phyloP scores from a whole-genome alignment of 2,329 filamentous ascomycete genomes.

The Colletotrichum tabaci region DNA sequence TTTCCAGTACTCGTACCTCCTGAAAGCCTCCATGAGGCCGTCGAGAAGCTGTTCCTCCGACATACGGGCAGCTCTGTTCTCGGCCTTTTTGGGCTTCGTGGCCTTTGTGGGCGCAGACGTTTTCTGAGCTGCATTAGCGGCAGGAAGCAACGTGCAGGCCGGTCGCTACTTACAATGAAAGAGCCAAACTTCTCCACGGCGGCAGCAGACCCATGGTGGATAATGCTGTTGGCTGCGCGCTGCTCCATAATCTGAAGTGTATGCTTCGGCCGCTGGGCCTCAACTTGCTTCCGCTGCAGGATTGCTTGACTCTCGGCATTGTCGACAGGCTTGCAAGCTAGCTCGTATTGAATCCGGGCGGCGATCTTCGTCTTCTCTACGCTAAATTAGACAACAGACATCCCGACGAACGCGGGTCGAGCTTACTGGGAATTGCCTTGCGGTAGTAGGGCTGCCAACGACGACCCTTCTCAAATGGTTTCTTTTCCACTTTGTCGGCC shows the following conservation, averaged over 20 bases:
- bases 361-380: slow-evolving; percentile 84
- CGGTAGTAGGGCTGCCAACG: slow-evolving; percentile 74
- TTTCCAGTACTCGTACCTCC: slow-evolving; percentile 87
- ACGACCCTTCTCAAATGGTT: slow-evolving; percentile 59
- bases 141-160: slow-evolving; percentile 16
- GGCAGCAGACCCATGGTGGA: slow-evolving; percentile 72
- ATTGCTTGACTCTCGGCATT: slow-evolving; percentile 56
- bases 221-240: slow-evolving; percentile 65
- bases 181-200: slow-evolving; percentile 61
- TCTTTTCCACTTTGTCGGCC: slow-evolving; percentile 61
- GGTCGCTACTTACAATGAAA: slow-evolving; percentile 69
- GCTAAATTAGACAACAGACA: not conserved
- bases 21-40: slow-evolving; percentile 86
- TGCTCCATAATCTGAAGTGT: slow-evolving; percentile 67
- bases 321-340: slow-evolving; percentile 63
- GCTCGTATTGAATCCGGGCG: slow-evolving; percentile 81
- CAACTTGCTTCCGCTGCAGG: slow-evolving; percentile 55
- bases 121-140: slow-evolving; percentile 61
- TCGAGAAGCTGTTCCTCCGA: slow-evolving; percentile 90
- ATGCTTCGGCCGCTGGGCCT: slow-evolving; percentile 65
- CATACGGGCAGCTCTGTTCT: slow-evolving; percentile 92
- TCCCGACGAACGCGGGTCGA: not conserved
- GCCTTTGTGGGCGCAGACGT: slow-evolving; percentile 57
- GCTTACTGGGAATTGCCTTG: slow-evolving; percentile 82
- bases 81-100: slow-evolving; percentile 73